A percentile compares a stretch with the other conserved stretches of the same genome.
phyloP scores from a whole-genome alignment of 345 rosid genomes.

The Eucalyptus decipiens region DNA sequence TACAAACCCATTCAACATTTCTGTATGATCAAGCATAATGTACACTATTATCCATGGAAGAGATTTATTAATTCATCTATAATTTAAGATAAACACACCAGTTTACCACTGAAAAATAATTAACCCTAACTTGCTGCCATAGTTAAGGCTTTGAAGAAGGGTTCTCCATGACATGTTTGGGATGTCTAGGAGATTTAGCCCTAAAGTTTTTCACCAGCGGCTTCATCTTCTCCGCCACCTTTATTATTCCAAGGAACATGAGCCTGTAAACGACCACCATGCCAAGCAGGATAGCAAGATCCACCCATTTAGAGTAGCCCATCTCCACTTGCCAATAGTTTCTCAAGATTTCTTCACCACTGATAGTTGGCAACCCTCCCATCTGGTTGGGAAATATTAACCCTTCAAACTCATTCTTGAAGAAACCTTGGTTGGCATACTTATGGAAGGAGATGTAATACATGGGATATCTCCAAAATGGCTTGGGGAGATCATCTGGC shows the following conservation, averaged over 20 bases:
- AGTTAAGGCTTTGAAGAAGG: neutral
- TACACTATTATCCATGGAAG: no score
- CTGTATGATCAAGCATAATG: neutral
- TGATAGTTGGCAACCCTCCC: neutral
- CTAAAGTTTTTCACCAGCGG: neutral
- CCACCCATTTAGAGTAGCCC: neutral
- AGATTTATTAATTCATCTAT: neutral
- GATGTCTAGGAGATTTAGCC: neutral
- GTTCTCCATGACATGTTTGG: neutral
- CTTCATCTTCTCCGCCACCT: neutral
- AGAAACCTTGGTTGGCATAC: slow-evolving; percentile 17
- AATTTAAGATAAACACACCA: neutral
- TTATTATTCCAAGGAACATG: neutral
- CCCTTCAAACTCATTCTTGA: slow-evolving; percentile 18
- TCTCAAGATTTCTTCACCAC: slow-evolving; percentile 8
- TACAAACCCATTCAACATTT: neutral
- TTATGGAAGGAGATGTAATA: slow-evolving; percentile 23
- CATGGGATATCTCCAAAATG: neutral
- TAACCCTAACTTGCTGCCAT: neutral
- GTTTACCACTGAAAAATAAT: neutral
- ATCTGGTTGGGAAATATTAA: neutral
- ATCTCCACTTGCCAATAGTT: neutral
- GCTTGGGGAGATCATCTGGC: neutral
- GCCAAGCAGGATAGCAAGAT: neutral
- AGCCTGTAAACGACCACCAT: neutral